phyloP scores from a whole-genome alignment of 768 basidiomycete genomes.

The Mycena floridula region DNA sequence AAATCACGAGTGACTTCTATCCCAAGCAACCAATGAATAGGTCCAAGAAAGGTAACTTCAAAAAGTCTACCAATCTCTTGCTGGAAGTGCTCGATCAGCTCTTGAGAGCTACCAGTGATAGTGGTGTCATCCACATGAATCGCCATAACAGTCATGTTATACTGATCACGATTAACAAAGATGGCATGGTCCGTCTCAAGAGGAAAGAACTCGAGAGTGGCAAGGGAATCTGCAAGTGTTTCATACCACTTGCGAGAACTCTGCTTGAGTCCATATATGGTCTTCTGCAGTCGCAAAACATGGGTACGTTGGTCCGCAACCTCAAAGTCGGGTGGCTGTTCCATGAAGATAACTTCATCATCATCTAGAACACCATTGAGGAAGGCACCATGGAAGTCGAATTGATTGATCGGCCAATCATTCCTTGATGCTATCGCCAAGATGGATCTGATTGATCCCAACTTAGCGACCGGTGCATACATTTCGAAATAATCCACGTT shows the following conservation, averaged over 20 bases:
- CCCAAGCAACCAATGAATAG: conserved; percentile 11
- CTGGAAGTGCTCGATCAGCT: neutral
- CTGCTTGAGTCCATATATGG: too few relatives aligned
- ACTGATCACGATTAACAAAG: neutral
- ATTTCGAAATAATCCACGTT: conserved; percentile 22
- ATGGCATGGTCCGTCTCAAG: neutral
- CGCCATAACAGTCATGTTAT: neutral
- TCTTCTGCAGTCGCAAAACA: neutral
- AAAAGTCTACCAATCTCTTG: neutral
- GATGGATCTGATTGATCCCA: too few relatives aligned
- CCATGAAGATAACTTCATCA: conserved; percentile 26
- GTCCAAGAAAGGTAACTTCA: neutral
- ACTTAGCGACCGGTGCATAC: conserved; percentile 13
- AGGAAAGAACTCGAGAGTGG: too few relatives aligned
- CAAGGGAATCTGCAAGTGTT: too few relatives aligned
- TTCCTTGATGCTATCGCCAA: conserved; percentile 17
- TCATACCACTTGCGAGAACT: too few relatives aligned
- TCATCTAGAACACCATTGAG: conserved; percentile 21
- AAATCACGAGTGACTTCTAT: conserved; percentile 10
- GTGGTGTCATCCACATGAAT: neutral
- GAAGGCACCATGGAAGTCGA: conserved; percentile 25
- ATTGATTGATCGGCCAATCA: too few relatives aligned
- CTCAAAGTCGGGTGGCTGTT: too few relatives aligned
- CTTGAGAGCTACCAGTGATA: neutral
- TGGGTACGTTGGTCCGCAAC: conserved; percentile 14